A percentile compares a stretch with the other conserved stretches of the same genome.
Conservation (phyloP, 495 filamentous ascomycete species). For the Achaetomiella virescens region DNA sequence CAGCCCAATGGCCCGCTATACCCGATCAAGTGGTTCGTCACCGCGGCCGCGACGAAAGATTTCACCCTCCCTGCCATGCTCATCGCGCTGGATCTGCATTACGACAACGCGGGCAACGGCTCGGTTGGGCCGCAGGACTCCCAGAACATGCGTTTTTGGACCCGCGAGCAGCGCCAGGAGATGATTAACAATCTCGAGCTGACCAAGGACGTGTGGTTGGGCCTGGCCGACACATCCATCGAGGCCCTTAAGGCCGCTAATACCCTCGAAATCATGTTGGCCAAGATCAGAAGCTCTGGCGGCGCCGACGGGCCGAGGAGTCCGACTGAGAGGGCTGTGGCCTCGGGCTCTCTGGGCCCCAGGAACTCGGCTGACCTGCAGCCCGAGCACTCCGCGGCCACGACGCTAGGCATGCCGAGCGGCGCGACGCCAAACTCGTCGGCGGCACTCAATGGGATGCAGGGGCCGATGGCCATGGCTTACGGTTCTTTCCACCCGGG, state of each 20-base stretch:
- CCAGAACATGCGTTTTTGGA: constrained; percentile 59
- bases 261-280: constrained; percentile 73
- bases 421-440: constrained; percentile 56
- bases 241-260: constrained; percentile 80
- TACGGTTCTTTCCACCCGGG: constrained; percentile 32
- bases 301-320: constrained; percentile 15
- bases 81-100: constrained; percentile 68
- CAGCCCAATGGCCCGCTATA: constrained; percentile 66
- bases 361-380: constrained; percentile 34
- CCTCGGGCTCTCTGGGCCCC: constrained; percentile 25
- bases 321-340: constrained; percentile 21
- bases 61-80: constrained; percentile 88
- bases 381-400: constrained; percentile 64
- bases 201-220: constrained; percentile 73
- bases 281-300: constrained; percentile 53
- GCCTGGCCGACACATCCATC: constrained; percentile 66
- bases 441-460: constrained; percentile 28
- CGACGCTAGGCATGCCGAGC: constrained; percentile 72
- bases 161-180: constrained; percentile 61
- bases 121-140: constrained; percentile 31
- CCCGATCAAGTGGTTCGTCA: constrained; percentile 69
- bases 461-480: constrained; percentile 35
- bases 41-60: constrained; percentile 69
- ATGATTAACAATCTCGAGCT: constrained; percentile 69
- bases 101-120: constrained; percentile 36